These are phyloP conservation scores for Colletotrichum shisoi DNA, from an alignment of 2,329 filamentous ascomycete genomes.

Conservation along the genomic window DNA sequence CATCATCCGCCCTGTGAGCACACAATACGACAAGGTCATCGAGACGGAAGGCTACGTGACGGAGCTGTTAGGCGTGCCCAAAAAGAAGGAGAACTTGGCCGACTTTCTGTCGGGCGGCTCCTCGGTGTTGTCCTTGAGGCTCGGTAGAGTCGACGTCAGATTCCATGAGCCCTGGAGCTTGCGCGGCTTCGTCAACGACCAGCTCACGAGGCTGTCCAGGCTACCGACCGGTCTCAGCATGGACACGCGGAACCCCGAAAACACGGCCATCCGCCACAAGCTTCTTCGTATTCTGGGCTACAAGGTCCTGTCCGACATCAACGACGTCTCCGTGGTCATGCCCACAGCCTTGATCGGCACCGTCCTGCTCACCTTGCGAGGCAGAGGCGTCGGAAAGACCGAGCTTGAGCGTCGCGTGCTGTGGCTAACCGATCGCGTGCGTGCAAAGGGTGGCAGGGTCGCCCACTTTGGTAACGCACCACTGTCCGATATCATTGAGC, in stretches of 20 bases:
- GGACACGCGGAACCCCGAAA: slow-evolving; percentile 57
- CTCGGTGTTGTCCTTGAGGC: slow-evolving; percentile 84
- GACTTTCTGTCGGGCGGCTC: slow-evolving; percentile 87
- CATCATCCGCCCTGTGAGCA: slow-evolving; percentile 93
- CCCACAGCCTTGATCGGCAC: slow-evolving; percentile 95
- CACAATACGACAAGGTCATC: slow-evolving; percentile 98
- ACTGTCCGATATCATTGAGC: slow-evolving; percentile 82
- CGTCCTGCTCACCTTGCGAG: slow-evolving; percentile 86
- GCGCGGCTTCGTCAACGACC: slow-evolving; percentile 78
- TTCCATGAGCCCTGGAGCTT: slow-evolving; percentile 98
- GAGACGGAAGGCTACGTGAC: slow-evolving; percentile 97
- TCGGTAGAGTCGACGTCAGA: slow-evolving; percentile 91
- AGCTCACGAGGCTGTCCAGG: slow-evolving; percentile 67
- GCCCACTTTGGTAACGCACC: slow-evolving; percentile 88
- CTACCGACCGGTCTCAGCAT: slow-evolving; percentile 58
- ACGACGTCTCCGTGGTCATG: slow-evolving; percentile 96
- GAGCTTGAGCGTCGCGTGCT: slow-evolving; percentile 87
- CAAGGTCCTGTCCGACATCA: slow-evolving; percentile 91
- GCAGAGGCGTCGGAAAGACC: slow-evolving; percentile 85
- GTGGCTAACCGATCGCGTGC: slow-evolving; percentile 84
- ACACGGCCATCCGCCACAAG: slow-evolving; percentile 68
- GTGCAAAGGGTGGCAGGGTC: slow-evolving; percentile 86
- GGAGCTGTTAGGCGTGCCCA: slow-evolving; percentile 90
- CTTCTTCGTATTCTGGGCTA: slow-evolving; percentile 89
- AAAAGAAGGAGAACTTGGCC: slow-evolving; percentile 90